These are phyloP conservation scores for Solanum hybrid DNA, from an alignment of 305 asterid species.

Conservation along the genomic window DNA sequence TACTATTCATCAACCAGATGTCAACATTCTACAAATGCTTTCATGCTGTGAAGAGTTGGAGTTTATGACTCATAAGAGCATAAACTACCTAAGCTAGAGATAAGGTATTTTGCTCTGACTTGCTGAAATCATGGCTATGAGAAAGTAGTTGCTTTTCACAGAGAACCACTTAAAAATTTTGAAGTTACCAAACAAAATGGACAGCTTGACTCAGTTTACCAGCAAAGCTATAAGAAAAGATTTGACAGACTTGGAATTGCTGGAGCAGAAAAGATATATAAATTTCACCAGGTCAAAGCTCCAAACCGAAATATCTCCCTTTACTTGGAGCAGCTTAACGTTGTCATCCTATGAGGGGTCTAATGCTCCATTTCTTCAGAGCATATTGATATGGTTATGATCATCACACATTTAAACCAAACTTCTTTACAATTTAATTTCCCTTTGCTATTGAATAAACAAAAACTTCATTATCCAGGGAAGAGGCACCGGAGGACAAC, in stretches of 20 bases:
- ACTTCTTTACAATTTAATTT: background rate
- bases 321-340: background rate
- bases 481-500: background rate
- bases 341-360: background rate
- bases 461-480: background rate
- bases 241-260: background rate
- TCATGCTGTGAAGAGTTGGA: background rate
- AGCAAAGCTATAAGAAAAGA: background rate
- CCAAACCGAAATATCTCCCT: background rate
- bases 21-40: background rate
- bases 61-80: background rate
- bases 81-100: background rate
- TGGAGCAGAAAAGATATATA: background rate
- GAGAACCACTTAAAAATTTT: background rate
- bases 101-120: background rate
- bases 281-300: background rate
- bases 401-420: background rate
- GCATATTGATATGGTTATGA: background rate
- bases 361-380: background rate
- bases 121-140: background rate
- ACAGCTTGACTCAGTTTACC: background rate
- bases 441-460: background rate
- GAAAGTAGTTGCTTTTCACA: background rate
- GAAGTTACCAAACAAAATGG: background rate
- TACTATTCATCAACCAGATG: background rate